Conservation (phyloP, 1,284 basidiomycete species). For the Irpex sp. region DNA sequence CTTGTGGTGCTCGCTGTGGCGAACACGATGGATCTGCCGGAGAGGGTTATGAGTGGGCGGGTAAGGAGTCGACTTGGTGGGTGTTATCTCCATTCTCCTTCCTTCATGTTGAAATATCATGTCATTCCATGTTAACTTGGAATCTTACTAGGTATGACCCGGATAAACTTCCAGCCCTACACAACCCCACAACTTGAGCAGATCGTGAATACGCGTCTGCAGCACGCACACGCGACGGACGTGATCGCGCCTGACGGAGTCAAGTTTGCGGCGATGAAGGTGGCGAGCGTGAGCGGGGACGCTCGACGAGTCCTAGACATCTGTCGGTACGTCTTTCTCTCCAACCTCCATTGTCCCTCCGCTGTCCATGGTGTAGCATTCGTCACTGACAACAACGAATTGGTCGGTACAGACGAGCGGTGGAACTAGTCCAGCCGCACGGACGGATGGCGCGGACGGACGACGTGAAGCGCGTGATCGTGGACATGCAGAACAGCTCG, state of each 20-base stretch:
- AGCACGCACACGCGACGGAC: constrained; percentile 50
- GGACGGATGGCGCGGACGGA: constrained; percentile 60
- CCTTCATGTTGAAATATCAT: too few relatives aligned
- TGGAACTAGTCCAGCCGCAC: constrained; percentile 67
- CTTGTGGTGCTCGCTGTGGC: constrained; percentile 96
- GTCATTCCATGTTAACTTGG: too few relatives aligned
- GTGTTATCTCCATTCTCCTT: constrained; percentile 17
- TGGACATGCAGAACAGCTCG: constrained; percentile 89
- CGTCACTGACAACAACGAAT: too few relatives aligned
- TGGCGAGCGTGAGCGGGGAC: constrained; percentile 92
- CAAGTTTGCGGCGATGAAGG: constrained; percentile 87
- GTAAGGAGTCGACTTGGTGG: constrained; percentile 89
- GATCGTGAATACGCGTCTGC: constrained; percentile 83
- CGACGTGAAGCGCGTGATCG: constrained; percentile 82
- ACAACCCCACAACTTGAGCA: constrained; percentile 76
- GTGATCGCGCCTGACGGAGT: constrained; percentile 80
- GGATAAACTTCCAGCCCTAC: constrained; percentile 95
- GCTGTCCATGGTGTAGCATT: too few relatives aligned
- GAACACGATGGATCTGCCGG: constrained; percentile 98
- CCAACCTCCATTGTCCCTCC: too few relatives aligned
- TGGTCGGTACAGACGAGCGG: constrained; percentile 57
- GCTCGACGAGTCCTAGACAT: constrained; percentile 93
- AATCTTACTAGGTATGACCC: constrained; percentile 87
- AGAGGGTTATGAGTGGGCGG: constrained; percentile 88
- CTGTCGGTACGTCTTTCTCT: constrained; percentile 55